Evolutionary conservation across 306 rosid genomes (phyloP).

Genomic region (Fragaria ananassa): DNA sequence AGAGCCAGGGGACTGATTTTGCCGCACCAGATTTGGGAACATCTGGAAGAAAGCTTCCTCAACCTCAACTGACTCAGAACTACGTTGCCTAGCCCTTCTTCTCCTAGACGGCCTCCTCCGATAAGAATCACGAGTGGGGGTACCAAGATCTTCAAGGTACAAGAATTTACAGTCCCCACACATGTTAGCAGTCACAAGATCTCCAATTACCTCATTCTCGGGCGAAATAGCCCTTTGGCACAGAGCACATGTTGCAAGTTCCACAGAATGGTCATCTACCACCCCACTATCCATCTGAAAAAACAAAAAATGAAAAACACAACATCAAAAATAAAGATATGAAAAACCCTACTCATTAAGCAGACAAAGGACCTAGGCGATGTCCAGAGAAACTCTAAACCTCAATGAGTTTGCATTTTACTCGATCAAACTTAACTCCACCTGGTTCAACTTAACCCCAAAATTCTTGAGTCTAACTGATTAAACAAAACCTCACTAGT

Average conservation of each 20-base stretch:
- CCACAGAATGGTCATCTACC: constrained; percentile 30
- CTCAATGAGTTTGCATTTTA: neutral
- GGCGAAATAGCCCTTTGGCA: constrained; percentile 53
- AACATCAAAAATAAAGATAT: constrained; percentile 16
- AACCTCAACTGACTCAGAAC: constrained; percentile 63
- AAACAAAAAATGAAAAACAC: constrained; percentile 27
- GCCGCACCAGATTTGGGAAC: constrained; percentile 46
- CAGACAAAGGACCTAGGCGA: neutral
- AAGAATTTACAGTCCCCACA: constrained; percentile 94
- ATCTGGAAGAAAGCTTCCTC: constrained; percentile 43
- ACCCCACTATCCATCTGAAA: constrained; percentile 47
- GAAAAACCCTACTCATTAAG: constrained; percentile 2
- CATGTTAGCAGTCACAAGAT: constrained; percentile 37
- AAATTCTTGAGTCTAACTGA: neutral
- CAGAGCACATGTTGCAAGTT: constrained; percentile 48
- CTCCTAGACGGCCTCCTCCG: constrained; percentile 39
- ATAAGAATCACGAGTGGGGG: constrained; percentile 36
- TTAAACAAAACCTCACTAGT: neutral
- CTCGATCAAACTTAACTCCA: neutral
- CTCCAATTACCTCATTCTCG: constrained; percentile 45
- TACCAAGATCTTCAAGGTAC: constrained; percentile 65
- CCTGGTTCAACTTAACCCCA: neutral
- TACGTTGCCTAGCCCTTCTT: constrained; percentile 56
- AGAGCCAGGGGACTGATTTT: constrained; percentile 41
- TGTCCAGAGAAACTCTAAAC: neutral